Evolutionary conservation across 208 protist species (phyloP).

Genomic region (Acanthamoeba lenticulata): DNA sequence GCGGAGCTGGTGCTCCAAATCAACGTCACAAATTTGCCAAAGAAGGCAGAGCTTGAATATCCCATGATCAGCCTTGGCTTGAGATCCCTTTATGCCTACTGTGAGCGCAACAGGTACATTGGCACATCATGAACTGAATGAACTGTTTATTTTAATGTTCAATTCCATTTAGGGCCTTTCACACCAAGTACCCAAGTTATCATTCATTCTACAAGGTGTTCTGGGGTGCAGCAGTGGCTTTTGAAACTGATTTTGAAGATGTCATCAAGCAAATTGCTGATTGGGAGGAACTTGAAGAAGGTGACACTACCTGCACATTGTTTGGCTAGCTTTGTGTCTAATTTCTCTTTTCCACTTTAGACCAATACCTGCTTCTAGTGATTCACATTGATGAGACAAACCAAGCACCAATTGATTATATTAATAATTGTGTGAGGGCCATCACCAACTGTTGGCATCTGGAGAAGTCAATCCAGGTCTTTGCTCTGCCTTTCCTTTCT

Average conservation of each 20-base stretch:
- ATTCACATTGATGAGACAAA: conserved; percentile 62
- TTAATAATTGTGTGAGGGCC: conserved; percentile 14
- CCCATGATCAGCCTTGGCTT: conserved; percentile 34
- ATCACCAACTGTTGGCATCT: conserved; percentile 51
- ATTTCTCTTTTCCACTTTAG: not conserved
- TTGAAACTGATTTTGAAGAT: not conserved
- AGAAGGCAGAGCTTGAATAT: not conserved
- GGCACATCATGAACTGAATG: not conserved
- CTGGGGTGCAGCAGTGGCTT: conserved; percentile 9
- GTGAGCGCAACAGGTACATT: conserved; percentile 6
- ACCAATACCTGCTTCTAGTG: conserved; percentile 21
- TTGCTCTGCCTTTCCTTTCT: conserved; percentile 29
- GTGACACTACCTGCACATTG: not conserved
- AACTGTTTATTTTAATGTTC: not conserved
- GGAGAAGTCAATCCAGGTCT: not conserved
- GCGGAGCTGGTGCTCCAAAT: not conserved
- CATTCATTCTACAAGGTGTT: conserved; percentile 14
- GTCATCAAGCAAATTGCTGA: not conserved
- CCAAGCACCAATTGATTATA: not conserved
- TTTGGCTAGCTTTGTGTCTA: not conserved
- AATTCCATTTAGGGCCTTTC: not conserved
- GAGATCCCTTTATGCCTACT: conserved; percentile 30
- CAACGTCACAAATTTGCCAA: not conserved
- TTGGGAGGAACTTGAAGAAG: conserved; percentile 25
- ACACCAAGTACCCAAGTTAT: conserved; percentile 47